Base-by-base conservation (phyloP, 2,329 filamentous ascomycete genomes). In the Xylaria sp. region DNA sequence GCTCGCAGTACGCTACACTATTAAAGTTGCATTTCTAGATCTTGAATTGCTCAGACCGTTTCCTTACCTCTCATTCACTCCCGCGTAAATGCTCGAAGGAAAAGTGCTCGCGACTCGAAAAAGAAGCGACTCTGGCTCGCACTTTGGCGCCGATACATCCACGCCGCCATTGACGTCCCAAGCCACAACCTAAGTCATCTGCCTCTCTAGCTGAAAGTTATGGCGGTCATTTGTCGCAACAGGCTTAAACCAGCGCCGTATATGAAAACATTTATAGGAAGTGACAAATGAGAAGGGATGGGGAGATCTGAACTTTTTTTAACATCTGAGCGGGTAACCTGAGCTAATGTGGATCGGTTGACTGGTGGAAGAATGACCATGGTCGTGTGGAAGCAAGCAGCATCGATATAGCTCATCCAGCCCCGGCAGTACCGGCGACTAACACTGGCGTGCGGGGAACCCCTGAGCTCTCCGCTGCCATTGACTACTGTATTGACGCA, bases 371-470 rank as follows among this genome's bases (percentile, higher is more conserved):
- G 59, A 58, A 58, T 59, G 65, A 48, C 25, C 59, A 28, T 7
- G 54, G 41, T 59, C 43, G 20, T 59, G 39, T n/a, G 36, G 15
- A 43, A 13, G 41, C 41, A 46, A 15, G 15, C 18, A n/a, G 13
- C 41, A n/a, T 46, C 18, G 41, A 46, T 46, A 46, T 46, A 58
- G 12, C 23, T 18, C 5, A 33, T 31, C 18, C 55, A 25, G 8
- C 39, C 39, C 23, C 13, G 15, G 2, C 39, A 46, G 28, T 10
- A 33, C 52, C 28, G 5, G 41, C 13, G 31, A 13, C 43, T 36
- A 51, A 33, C 4, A 43, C 31, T 54, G 49, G 20, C 36, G 51
- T 62, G 66, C 66, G 66, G 66, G 62, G 66, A 68, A 67, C 33
- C 51, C 61, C 56, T 62, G 57, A 55, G 43, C 46, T 54, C 36